These are phyloP conservation scores for Globisporangium nunn DNA, from an alignment of 352 stramenopile species.

Conservation along the genomic window DNA sequence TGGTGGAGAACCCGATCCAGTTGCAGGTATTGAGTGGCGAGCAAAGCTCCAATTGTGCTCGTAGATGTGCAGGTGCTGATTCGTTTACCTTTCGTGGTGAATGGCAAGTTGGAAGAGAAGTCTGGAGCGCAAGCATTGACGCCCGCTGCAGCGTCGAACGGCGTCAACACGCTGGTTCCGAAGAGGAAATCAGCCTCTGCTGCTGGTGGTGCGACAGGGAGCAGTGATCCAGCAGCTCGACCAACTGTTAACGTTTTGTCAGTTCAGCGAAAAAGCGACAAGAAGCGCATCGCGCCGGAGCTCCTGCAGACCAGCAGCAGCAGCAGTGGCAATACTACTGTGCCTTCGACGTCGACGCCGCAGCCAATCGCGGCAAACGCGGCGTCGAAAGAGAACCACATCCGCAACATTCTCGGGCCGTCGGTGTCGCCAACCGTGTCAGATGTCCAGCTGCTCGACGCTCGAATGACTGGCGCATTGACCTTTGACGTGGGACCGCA, in stretches of 20 bases:
- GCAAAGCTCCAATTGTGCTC: not conserved
- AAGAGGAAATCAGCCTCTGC: slow-evolving; percentile 47
- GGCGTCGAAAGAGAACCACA: slow-evolving; percentile 70
- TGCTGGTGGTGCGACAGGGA: not conserved
- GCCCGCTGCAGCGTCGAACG: slow-evolving; percentile 2
- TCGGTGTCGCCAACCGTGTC: slow-evolving; percentile 43
- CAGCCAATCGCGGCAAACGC: slow-evolving; percentile 21
- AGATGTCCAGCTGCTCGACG: slow-evolving; percentile 44
- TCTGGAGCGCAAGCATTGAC: slow-evolving; percentile 10
- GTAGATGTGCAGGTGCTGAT: not conserved
- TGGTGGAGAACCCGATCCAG: slow-evolving; percentile 78
- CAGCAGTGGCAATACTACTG: not conserved
- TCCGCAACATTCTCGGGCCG: slow-evolving; percentile 67
- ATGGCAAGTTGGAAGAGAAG: slow-evolving; percentile 60
- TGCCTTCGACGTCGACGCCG: not conserved
- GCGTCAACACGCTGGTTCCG: slow-evolving; percentile 45
- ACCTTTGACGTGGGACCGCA: slow-evolving; percentile 6
- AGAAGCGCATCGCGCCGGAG: slow-evolving; percentile 59
- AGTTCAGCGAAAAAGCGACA: slow-evolving; percentile 41
- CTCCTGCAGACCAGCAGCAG: slow-evolving; percentile 25
- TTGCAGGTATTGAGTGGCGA: slow-evolving; percentile 34
- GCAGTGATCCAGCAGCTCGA: not conserved
- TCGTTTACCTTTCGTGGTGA: not conserved
- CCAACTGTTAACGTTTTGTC: slow-evolving; percentile 29
- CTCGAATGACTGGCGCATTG: slow-evolving; percentile 39